Evolutionary conservation across 169 alveolate genomes (phyloP).

Genomic region (Plasmodium sp.): DNA sequence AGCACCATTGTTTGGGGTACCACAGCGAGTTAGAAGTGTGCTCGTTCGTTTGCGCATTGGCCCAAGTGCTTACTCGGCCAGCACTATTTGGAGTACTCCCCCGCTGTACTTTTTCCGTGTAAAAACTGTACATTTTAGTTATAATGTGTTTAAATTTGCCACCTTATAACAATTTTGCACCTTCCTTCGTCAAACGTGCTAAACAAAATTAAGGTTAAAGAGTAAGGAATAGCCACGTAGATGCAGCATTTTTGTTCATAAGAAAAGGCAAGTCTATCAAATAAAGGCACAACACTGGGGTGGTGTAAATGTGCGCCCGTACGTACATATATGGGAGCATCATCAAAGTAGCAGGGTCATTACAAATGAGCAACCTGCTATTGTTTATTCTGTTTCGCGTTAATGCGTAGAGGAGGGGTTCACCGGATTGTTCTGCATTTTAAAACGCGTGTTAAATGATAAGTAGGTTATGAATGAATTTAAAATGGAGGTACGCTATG

Average conservation of each 20-base stretch:
- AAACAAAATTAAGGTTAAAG: neutral
- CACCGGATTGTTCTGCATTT: neutral
- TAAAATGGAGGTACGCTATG: neutral
- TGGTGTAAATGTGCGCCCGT: neutral
- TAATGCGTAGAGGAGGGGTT: neutral
- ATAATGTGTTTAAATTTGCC: neutral
- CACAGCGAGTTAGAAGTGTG: neutral
- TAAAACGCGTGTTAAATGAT: neutral
- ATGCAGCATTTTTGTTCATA: neutral
- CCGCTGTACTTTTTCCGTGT: neutral
- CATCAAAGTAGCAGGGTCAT: neutral
- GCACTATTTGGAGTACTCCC: neutral
- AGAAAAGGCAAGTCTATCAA: neutral
- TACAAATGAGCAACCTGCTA: neutral
- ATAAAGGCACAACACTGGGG: neutral
- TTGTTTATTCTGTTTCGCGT: neutral
- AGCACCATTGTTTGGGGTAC: slow-evolving; percentile 14
- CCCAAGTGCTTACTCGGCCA: neutral
- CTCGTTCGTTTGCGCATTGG: neutral
- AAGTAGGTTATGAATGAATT: neutral
- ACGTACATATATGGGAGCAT: neutral
- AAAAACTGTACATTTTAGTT: neutral
- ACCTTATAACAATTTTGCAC: neutral
- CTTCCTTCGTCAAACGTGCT: neutral
- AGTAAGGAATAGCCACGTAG: neutral